These are phyloP conservation scores for Ogataea paradorogensis DNA, from an alignment of 805 yeast species.

Conservation along the genomic window DNA sequence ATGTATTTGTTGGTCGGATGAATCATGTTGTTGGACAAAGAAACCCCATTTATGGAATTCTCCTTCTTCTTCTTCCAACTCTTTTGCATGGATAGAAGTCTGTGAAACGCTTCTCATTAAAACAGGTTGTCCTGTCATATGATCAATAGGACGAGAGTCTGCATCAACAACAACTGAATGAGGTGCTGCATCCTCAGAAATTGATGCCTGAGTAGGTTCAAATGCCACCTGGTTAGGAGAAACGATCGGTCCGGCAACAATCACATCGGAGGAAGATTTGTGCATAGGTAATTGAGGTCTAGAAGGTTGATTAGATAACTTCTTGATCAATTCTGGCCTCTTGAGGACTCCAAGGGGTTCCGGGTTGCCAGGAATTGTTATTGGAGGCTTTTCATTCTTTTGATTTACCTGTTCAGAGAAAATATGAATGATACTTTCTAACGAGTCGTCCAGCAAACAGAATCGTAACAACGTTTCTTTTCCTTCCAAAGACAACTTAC, in stretches of 20 bases:
- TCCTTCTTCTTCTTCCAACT: conserved; percentile 89
- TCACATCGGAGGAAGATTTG: conserved; percentile 46
- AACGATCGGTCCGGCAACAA: conserved; percentile 52
- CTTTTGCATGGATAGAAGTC: conserved; percentile 64
- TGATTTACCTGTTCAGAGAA: conserved; percentile 29
- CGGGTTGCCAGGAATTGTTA: not conserved
- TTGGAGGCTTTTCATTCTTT: conserved; percentile 1
- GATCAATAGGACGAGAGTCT: conserved; percentile 59
- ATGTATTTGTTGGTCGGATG: conserved; percentile 18
- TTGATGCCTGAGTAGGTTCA: conserved; percentile 10
- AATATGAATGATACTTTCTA: conserved; percentile 50
- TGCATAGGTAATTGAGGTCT: conserved; percentile 47
- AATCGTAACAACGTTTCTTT: conserved; percentile 53
- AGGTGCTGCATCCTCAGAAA: conserved; percentile 40
- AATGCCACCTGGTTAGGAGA: conserved; percentile 37
- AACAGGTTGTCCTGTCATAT: conserved; percentile 69
- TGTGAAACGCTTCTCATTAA: conserved; percentile 61
- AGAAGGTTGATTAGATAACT: conserved; percentile 32
- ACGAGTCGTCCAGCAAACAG: conserved; percentile 52
- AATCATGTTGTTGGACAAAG: conserved; percentile 62
- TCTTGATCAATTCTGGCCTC: conserved; percentile 29
- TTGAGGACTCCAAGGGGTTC: conserved; percentile 6
- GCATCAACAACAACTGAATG: conserved; percentile 73
- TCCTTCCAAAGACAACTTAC: conserved; percentile 49
- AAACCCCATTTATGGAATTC: conserved; percentile 85